Evolutionary conservation across 176 grass and related monocot genomes (phyloP).

Genomic region (Carex kokanica): DNA sequence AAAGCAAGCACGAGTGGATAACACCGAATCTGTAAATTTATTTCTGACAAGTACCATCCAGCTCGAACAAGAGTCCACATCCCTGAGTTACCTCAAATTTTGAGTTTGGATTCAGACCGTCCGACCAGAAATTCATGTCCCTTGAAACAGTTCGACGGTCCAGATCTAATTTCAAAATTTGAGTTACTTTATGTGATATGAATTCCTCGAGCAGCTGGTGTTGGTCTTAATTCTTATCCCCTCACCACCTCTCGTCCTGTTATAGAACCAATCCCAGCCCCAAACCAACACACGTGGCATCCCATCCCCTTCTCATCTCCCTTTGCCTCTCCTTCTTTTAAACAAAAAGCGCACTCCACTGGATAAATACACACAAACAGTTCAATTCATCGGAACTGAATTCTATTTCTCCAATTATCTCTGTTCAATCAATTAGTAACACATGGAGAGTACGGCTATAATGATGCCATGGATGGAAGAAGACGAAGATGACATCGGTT

Average conservation of each 20-base stretch:
- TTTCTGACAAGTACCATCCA: constrained; percentile 18
- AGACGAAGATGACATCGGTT: constrained; percentile 61
- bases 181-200: too few relatives aligned
- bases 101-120: too few relatives aligned
- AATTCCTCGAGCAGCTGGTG: neutral
- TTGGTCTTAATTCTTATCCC: constrained; percentile 19
- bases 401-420: neutral
- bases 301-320: neutral
- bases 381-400: neutral
- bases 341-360: neutral
- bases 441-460: constrained; percentile 36
- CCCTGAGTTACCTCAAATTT: too few relatives aligned
- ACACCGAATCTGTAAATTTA: constrained; percentile 19
- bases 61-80: neutral
- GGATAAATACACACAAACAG: neutral
- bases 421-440: neutral
- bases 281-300: neutral
- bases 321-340: neutral
- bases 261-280: neutral
- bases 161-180: too few relatives aligned
- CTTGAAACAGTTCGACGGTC: too few relatives aligned
- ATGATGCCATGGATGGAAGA: constrained; percentile 25
- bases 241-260: constrained; percentile 30
- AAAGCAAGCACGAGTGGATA: constrained; percentile 36
- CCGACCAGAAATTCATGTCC: too few relatives aligned